A percentile compares a stretch with the other conserved stretches of the same genome.
Evolutionary conservation across 2,329 filamentous ascomycete genomes (phyloP).

Genomic region (Aureobasidium sp.): DNA sequence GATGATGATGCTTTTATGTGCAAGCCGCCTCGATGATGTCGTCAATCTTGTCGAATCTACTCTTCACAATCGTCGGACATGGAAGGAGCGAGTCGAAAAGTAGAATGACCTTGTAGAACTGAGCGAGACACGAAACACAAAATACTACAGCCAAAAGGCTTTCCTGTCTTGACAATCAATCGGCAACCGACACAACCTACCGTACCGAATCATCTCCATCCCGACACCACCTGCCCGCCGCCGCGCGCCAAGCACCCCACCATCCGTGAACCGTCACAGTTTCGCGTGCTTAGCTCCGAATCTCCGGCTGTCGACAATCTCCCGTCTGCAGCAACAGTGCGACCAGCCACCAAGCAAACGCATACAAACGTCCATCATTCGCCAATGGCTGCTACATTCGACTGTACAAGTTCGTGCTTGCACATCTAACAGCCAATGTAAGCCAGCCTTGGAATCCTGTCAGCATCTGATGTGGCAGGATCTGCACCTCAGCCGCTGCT

Average conservation of each 20-base stretch:
- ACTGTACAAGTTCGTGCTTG: background rate
- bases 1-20: background rate
- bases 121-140: background rate
- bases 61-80: background rate
- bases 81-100: background rate
- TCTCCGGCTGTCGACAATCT: background rate
- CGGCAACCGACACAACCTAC: background rate
- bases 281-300: background rate
- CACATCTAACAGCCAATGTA: background rate
- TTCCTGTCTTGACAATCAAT: background rate
- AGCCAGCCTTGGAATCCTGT: background rate
- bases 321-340: background rate
- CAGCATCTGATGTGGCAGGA: background rate
- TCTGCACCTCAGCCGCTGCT: background rate
- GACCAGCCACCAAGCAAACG: background rate
- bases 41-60: background rate
- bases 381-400: background rate
- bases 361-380: background rate
- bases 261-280: background rate
- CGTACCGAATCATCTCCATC: background rate
- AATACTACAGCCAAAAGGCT: background rate
- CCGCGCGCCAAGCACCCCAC: background rate
- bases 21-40: constrained; percentile 1
- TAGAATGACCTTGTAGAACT: background rate
- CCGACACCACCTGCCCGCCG: background rate